phyloP scores from a whole-genome alignment of 371 early-diverging fungal species.

The Mucor indicus region DNA sequence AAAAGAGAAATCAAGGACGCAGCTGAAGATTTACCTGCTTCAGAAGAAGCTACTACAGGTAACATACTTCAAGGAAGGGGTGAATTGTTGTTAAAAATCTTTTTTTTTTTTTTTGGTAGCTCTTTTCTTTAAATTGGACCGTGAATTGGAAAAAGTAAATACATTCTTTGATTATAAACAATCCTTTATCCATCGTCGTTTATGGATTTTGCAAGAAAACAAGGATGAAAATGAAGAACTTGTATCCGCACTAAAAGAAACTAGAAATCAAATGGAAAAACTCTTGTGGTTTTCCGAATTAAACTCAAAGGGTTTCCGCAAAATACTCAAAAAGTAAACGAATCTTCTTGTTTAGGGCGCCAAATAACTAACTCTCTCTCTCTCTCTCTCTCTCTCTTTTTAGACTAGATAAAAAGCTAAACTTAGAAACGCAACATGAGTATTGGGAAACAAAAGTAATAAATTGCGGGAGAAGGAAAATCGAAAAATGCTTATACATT shows the following conservation, averaged over 20 bases:
- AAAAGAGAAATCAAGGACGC: slow-evolving; percentile 66
- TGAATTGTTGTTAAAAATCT: too few species aligned
- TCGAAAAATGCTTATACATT: background rate
- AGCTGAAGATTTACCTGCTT: slow-evolving; percentile 30
- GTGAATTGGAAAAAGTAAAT: slow-evolving; percentile 70
- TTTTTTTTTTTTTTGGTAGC: slow-evolving; percentile 25
- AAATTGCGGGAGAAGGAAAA: background rate
- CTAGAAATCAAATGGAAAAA: slow-evolving; percentile 55
- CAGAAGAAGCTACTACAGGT: slow-evolving; percentile 27
- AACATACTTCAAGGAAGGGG: background rate
- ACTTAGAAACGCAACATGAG: slow-evolving; percentile 38
- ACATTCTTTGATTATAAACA: slow-evolving; percentile 61
- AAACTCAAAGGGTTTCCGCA: slow-evolving; percentile 63
- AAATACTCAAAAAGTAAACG: slow-evolving; percentile 73
- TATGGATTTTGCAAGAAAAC: slow-evolving; percentile 62
- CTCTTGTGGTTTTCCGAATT: slow-evolving; percentile 65
- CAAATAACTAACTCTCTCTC: background rate
- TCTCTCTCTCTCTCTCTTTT: background rate
- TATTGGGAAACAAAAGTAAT: slow-evolving; percentile 57
- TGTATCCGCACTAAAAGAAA: slow-evolving; percentile 56
- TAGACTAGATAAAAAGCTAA: slow-evolving; percentile 65
- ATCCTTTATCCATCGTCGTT: slow-evolving; percentile 56
- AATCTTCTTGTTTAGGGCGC: background rate
- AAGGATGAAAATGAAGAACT: slow-evolving; percentile 54
- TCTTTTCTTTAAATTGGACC: slow-evolving; percentile 61